These are phyloP conservation scores for Craterostigma plantagineum DNA, from an alignment of 257 asterid genomes.

Conservation along the genomic window DNA sequence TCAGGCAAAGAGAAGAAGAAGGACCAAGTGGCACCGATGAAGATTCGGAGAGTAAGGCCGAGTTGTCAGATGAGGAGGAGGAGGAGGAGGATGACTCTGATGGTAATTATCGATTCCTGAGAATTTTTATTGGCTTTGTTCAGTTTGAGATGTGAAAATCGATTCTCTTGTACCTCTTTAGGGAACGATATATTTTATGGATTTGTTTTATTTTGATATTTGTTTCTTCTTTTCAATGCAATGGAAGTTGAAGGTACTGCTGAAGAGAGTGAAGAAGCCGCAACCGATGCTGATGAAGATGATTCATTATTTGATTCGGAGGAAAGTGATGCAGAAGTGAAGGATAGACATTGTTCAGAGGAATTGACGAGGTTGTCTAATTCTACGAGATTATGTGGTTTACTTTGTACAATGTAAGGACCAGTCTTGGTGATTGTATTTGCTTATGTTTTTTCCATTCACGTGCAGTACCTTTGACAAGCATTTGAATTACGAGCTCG, in stretches of 20 bases:
- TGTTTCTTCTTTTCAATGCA: neutral
- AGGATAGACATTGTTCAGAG: neutral
- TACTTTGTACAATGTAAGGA: too few relatives aligned
- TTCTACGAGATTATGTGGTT: neutral
- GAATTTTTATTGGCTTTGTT: neutral
- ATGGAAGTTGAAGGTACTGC: neutral
- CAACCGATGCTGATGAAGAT: conserved; percentile 16
- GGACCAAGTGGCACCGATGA: conserved; percentile 49
- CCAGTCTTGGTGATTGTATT: neutral
- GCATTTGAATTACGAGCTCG: conserved; percentile 48
- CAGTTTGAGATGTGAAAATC: too few relatives aligned
- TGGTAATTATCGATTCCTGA: conserved; percentile 7
- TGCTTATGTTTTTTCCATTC: neutral
- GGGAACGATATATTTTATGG: neutral
- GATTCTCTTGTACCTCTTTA: too few relatives aligned
- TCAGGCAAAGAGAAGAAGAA: conserved; percentile 55
- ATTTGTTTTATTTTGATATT: neutral
- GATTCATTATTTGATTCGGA: conserved; percentile 44
- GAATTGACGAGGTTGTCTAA: neutral
- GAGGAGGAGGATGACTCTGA: conserved; percentile 17
- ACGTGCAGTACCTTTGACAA: conserved; percentile 45
- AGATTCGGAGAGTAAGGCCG: conserved; percentile 18
- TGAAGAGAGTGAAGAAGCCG: conserved; percentile 26
- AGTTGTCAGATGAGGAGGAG: conserved; percentile 18
- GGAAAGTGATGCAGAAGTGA: conserved; percentile 15